These are phyloP conservation scores for Aspergillus ochraceus DNA, from an alignment of 2,329 filamentous ascomycete genomes.

Conservation along the genomic window DNA sequence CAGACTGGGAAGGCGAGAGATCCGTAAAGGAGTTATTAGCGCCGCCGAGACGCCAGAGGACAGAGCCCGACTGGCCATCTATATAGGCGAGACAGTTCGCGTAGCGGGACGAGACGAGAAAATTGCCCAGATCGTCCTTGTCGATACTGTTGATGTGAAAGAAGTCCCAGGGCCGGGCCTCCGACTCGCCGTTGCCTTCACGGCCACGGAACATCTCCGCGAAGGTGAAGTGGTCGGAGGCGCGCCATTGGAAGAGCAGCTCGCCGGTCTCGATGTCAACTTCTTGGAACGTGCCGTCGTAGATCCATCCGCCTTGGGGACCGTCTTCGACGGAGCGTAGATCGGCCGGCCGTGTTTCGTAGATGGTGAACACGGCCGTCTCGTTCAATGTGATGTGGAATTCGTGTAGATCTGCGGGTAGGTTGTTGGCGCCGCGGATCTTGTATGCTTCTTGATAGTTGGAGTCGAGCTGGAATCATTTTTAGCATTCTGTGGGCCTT, in stretches of 20 bases:
- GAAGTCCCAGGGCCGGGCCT: slow-evolving; percentile 49
- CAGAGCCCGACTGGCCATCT: slow-evolving; percentile 44
- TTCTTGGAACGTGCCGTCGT: slow-evolving; percentile 47
- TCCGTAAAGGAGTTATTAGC: slow-evolving; percentile 45
- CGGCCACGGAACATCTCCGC: slow-evolving; percentile 22
- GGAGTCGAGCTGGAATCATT: slow-evolving; percentile 26
- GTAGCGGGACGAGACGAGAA: slow-evolving; percentile 45
- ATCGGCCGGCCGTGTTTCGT: slow-evolving; percentile 40
- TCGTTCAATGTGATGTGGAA: slow-evolving; percentile 45
- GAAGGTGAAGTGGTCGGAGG: slow-evolving; percentile 45
- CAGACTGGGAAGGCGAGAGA: slow-evolving; percentile 38
- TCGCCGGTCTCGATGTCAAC: slow-evolving; percentile 46
- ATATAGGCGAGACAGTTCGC: slow-evolving; percentile 40
- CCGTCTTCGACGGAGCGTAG: slow-evolving; percentile 38
- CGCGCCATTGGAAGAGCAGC: slow-evolving; percentile 49
- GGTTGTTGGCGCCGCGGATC: slow-evolving; percentile 38
- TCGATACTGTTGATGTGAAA: slow-evolving; percentile 58
- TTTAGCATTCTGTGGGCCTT: too few relatives aligned
- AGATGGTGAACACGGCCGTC: slow-evolving; percentile 46
- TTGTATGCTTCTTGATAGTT: slow-evolving; percentile 37
- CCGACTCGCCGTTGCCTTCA: slow-evolving; percentile 18
- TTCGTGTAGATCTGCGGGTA: slow-evolving; percentile 45
- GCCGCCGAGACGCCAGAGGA: slow-evolving; percentile 56
- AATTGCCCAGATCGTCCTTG: slow-evolving; percentile 49
- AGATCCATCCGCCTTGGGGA: slow-evolving; percentile 39